Evolutionary conservation across 169 alveolate species (phyloP).

Genomic region (Amoebophrya sp.): DNA sequence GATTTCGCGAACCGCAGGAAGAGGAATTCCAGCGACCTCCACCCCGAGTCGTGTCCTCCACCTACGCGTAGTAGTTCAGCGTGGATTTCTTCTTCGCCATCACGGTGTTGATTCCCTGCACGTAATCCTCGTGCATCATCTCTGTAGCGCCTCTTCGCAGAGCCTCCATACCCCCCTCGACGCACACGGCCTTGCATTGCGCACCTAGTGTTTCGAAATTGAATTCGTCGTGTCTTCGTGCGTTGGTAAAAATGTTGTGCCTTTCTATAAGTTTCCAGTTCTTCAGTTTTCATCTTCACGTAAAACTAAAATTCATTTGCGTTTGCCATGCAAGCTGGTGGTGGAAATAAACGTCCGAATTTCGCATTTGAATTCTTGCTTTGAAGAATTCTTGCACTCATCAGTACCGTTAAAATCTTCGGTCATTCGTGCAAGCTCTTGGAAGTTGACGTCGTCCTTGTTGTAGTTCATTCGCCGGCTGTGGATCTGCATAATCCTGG

Average conservation of each 20-base stretch:
- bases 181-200: slow-evolving; percentile 90
- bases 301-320: too few species aligned
- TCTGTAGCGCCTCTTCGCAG: slow-evolving; percentile 87
- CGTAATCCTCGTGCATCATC: slow-evolving; percentile 96
- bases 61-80: slow-evolving; percentile 88
- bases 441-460: slow-evolving; percentile 88
- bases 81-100: slow-evolving; percentile 95
- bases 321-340: too few species aligned
- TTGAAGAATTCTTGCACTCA: background rate
- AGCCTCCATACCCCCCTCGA: slow-evolving; percentile 98
- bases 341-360: too few species aligned
- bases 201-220: slow-evolving; percentile 68
- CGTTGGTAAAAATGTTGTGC: background rate
- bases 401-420: slow-evolving; percentile 97
- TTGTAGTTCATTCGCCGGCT: slow-evolving; percentile 97
- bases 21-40: too few species aligned
- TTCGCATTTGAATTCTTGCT: background rate
- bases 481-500: slow-evolving; percentile 94
- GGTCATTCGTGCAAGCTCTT: slow-evolving; percentile 93
- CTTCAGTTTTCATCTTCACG: too few species aligned
- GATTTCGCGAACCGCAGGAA: too few species aligned
- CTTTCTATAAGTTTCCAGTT: background rate
- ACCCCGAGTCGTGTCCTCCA: too few species aligned
- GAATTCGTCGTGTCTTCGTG: slow-evolving; percentile 52
- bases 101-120: slow-evolving; percentile 93